Base-by-base conservation (phyloP, 805 yeast species). In the Ogataea populi-albae region DNA sequence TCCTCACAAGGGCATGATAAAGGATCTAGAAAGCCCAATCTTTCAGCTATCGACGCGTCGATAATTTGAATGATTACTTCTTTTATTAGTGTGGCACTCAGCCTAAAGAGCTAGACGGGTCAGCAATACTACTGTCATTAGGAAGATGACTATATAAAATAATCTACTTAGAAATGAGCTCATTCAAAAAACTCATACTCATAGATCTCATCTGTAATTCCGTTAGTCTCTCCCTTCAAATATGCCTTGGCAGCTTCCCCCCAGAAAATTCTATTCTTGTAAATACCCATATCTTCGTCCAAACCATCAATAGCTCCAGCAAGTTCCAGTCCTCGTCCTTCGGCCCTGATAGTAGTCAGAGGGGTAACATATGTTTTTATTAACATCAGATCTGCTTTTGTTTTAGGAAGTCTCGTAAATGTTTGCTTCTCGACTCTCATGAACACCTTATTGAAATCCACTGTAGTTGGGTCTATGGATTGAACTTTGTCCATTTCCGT, bases 261-360 rank as follows among this genome's bases (percentile, higher is more conserved):
- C 88, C 93, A 84, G 44, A 66, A 78, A 2, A 69, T 69, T 21
- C 75, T 68, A 39, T 75, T 68, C 56, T 85, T 85, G 62, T 85
- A 85, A 18, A 63, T 61, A 1, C 78, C 77, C 38, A 83, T 56
- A 17, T 65, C 74, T 3, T 65, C 75, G 6, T 82, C 81, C 52
- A 84, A 68, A 1, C 79, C 81, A 16, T 72, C 71, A 23, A 86
- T 73, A 2, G 88, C 86, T 6, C 76, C 80, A 30, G 68, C 63
- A 15, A 85, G 59, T 14, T 78, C 71, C n/a, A 69, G 72, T 2
- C 50, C 56, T 23, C 38, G 43, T 18, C 73, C 68, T 46, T 71
- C 78, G 6, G 57, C 59, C 46, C 70, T 61, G 26, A 78, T 51
- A 32, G 64, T 57, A 30, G 69, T 55, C 48, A 79, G 42, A 17